Conservation (phyloP, 495 filamentous ascomycete genomes). For the Stereocaulon alpinum region DNA sequence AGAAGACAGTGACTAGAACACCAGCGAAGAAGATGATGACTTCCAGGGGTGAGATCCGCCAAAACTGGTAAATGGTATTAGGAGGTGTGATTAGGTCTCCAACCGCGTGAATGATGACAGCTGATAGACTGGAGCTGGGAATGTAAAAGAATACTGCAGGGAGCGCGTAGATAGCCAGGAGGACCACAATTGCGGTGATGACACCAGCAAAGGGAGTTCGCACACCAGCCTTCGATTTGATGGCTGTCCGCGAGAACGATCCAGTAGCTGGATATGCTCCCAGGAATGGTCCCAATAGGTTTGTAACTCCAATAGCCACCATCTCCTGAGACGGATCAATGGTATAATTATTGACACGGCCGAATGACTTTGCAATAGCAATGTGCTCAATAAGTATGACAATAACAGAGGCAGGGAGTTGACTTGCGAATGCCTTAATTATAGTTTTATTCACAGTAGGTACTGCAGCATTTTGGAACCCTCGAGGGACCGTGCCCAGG, state of each 20-base stretch:
- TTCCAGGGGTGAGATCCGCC: constrained; percentile 83
- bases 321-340: constrained; percentile 96
- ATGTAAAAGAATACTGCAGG: constrained; percentile 94
- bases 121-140: constrained; percentile 72
- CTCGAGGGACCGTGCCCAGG: constrained; percentile 65
- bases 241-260: constrained; percentile 94
- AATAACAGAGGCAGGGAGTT: constrained; percentile 75
- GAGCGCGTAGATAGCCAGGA: constrained; percentile 90
- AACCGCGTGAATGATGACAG: constrained; percentile 95
- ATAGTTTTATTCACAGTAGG: constrained; percentile 55
- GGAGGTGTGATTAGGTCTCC: constrained; percentile 91
- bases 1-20: constrained; percentile 82
- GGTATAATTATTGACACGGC: constrained; percentile 93
- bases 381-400: constrained; percentile 93
- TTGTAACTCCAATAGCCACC: constrained; percentile 87
- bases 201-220: constrained; percentile 86
- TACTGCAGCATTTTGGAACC: constrained; percentile 74
- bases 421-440: constrained; percentile 47
- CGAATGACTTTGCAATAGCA: constrained; percentile 97
- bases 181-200: constrained; percentile 79
- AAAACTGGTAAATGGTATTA: constrained; percentile 92
- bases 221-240: constrained; percentile 96
- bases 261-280: constrained; percentile 92
- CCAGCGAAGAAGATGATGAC: constrained; percentile 90
- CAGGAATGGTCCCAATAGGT: constrained; percentile 86